Evolutionary conservation across 768 basidiomycete genomes (phyloP), one percentile per base, ranked within the genome.

Genomic region (Melanogaster broomeanus): DNA sequence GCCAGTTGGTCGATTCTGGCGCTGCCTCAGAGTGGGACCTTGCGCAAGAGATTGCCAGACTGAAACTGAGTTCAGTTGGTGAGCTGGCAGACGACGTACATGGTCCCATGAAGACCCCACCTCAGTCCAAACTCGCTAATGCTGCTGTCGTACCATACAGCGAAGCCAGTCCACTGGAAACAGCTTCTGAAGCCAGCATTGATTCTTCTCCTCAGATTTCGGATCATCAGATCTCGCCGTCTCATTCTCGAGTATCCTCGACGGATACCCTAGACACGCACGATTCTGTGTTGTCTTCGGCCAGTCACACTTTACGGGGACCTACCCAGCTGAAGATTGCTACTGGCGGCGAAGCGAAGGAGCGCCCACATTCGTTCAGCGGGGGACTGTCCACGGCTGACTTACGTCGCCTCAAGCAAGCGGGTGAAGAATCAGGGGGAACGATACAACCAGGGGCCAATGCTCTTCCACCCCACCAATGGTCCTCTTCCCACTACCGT

Each of bases 201-300:
- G 85, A 82, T 59, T 90, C 88, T 43, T 88, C 88, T 31, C 86
- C 88, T 18, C 81, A 84, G 48, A 71, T 78, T 39, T 78, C 83
- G 55, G 86, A 88, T 57, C 84, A 86, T 67, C 79, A 80, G 53
- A 82, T 84, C 60, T 77, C 72, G 47, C 76, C 81, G 25, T 84
- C 85, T 56, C 89, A 90, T 69, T 90, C 89, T 56, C 83, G 89
- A 48, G 90, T 86, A 46, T 90, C 88, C 24, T 90, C 90, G n/a
- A 83, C 85, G 56, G 89, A 90, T 70, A 86, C 85, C 28, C 78
- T 84, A 25, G 74, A 77, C 43, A 81, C 82, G 49, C 85, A 81
- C 53, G 79, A 79, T 50, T 83, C 84, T 45, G 70, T 60, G 16
- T 63, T 74, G 47, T 83, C 81, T 48, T 72, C 73, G 42, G 74